phyloP scores from a whole-genome alignment of 2,329 filamentous ascomycete genomes.

The Escovopsis sp. region DNA sequence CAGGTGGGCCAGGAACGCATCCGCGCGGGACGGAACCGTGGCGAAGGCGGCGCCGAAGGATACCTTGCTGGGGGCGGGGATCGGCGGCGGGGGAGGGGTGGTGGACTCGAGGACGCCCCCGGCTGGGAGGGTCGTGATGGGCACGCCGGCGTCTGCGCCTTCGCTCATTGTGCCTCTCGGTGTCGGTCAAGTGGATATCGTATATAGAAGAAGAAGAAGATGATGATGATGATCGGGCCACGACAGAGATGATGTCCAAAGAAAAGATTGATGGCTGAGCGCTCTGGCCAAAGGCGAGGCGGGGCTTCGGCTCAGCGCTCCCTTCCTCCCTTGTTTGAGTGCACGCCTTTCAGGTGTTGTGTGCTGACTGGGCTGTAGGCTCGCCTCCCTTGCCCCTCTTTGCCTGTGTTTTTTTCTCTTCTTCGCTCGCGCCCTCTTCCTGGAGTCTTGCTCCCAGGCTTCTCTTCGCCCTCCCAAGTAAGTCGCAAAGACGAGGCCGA shows the following conservation, averaged over 20 bases:
- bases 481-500: no score
- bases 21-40: slow-evolving; percentile 18
- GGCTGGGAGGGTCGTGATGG: slow-evolving; percentile 7
- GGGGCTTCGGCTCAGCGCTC: no score
- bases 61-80: slow-evolving; percentile 4
- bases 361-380: no score
- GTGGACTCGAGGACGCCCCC: slow-evolving; percentile 4
- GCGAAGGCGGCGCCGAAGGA: slow-evolving; percentile 5
- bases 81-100: slow-evolving; percentile 3
- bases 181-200: background rate
- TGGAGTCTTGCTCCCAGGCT: no score
- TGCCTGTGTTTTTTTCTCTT: no score
- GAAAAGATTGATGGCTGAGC: background rate
- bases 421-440: no score
- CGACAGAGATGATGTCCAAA: background rate
- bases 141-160: background rate
- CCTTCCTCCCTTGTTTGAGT: no score
- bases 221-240: background rate
- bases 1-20: slow-evolving; percentile 40
- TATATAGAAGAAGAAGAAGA: background rate
- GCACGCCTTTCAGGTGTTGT: no score
- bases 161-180: slow-evolving; percentile 1
- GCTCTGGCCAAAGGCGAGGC: no score
- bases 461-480: no score
- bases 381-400: no score